Evolutionary conservation across 2,329 filamentous ascomycete species (phyloP), one percentile per base, ranked within the genome.

Genomic region (Aspergillus flavus): DNA sequence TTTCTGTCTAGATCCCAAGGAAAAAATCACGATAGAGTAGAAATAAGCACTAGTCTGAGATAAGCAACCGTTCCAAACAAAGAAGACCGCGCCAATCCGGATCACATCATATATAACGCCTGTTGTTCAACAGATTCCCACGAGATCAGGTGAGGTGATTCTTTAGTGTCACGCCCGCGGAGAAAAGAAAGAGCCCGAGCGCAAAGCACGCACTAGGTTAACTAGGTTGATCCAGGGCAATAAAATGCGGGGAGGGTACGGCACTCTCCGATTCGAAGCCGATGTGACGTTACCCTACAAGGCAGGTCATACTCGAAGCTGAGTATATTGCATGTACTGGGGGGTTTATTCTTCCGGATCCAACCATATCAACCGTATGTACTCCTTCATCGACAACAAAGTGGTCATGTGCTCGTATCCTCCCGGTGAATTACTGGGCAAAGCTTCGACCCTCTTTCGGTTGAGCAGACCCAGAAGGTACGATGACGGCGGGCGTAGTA

Each of bases 31-130:
- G 23, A 21, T 23, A 39, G n/a, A 23, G 6, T 34, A 55, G n/a
- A 39, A 54, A 39, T 55, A 55, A 55, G 52, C 52, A 55, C 52
- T 55, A 55, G 52, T 55, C 32, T 55, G 52, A 55, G 52, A 55
- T 26, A 39, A 54, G 52, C 39, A 21, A 55, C 12, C 11, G 7
- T 7, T 34, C 30, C 52, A 23, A 36, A 39, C n/a, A 39, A 36
- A 55, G 32, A 54, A 23, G 32, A 19, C 21, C 4, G 0, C 26
- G 11, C 39, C 39, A 55, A 36, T 6, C 32, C 21, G 32, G 21
- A 55, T 55, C 32, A 55, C 39, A 39, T 55, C 52, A 55, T 39
- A 55, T 55, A 55, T 39, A 55, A 55, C 32, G 21, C 52, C 32
- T 36, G 36, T 19, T 34, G 28, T 12, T 32, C 21, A 45, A 55